Evolutionary conservation across 306 rosid species (phyloP), one percentile per base, ranked within the genome.

Genomic region (Cucumis sativus): DNA sequence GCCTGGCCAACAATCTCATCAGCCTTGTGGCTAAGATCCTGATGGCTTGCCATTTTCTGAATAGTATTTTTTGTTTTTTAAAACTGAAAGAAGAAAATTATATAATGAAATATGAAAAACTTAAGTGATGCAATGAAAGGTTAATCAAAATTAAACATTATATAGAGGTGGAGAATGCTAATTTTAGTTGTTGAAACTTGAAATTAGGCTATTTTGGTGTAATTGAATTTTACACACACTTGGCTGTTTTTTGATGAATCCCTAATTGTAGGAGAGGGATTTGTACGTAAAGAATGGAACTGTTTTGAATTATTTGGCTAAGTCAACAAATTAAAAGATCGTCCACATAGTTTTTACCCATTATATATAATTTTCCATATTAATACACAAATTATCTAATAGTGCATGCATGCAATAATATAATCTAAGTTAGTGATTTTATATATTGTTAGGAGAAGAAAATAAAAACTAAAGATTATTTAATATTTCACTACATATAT

Each of bases 1-100:
- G 83, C 85, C 52, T 81, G 83, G 12, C 72, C 88, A 4, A 62
- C 74, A 23, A 51, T 56, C 62, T 85, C 80, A 20, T 83, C 82
- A 1, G 83, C 83, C 65, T 76, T 66, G 80, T 79, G 4, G 10
- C 75, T 30, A 5, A 73, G 2, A 17, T 61, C 59, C 30, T 79
- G 78, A 10, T 4, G 77, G 80, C 83, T 79, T 81, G 88, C 84
- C 91, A 87, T 87, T 84, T 84, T 82, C 2, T 68, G 47, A 54
- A 10, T 55, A 3, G 16, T 3, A 1, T 21, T 54, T 49, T 71
- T 20, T 23, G 10, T 70, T 16, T 15, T 8, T 56, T 8, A 1
- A 51, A 14, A 51, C 0, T 14, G 2, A 47, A 25, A 70, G 15
- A n/a, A 10, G 5, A 67, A 12, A 11, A 11, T 11, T 33, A 20